A percentile compares a stretch with the other conserved stretches of the same genome.
Conservation (phyloP, 2,329 filamentous ascomycete species). For the Phyllosticta citriasiana region DNA sequence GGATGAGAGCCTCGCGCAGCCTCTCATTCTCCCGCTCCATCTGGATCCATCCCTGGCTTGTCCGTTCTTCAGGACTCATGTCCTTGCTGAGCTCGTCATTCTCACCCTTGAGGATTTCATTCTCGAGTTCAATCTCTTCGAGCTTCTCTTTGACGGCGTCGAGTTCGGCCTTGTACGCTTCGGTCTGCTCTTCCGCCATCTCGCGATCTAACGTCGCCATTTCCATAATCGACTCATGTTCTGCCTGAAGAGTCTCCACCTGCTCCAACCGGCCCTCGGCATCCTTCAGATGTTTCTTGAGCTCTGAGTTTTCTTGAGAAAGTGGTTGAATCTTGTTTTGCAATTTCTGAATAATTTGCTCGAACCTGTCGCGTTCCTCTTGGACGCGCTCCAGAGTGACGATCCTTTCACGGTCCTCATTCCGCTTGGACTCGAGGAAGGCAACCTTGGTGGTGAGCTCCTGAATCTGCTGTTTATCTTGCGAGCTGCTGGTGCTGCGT, state of each 20-base stretch:
- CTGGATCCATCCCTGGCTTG: conserved; percentile 79
- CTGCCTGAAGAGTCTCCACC: conserved; percentile 65
- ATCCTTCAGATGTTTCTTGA: conserved; percentile 71
- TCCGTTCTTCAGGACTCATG: conserved; percentile 79
- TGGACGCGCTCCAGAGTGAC: conserved; percentile 69
- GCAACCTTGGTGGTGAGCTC: conserved; percentile 81
- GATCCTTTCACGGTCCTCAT: conserved; percentile 76
- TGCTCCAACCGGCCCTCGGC: conserved; percentile 58
- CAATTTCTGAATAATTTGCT: conserved; percentile 79
- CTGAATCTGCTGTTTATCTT: conserved; percentile 55
- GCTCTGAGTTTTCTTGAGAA: conserved; percentile 65
- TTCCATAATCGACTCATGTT: conserved; percentile 78
- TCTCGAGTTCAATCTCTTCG: conserved; percentile 79
- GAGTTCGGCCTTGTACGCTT: conserved; percentile 70
- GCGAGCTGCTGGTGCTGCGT: conserved; percentile 1
- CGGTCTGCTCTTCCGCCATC: conserved; percentile 90
- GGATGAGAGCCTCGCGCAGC: conserved; percentile 72
- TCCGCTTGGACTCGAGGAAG: conserved; percentile 75
- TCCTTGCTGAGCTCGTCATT: conserved; percentile 74
- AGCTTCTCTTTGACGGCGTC: conserved; percentile 64
- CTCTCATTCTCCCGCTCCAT: conserved; percentile 87
- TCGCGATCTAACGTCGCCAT: conserved; percentile 83
- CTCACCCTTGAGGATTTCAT: conserved; percentile 79
- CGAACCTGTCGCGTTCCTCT: conserved; percentile 66
- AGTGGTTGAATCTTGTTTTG: conserved; percentile 81